Percentiles rank a stretch among this genome's conserved stretches.
Conservation (phyloP, 2,329 filamentous ascomycete species). For the Didymella lethalis region DNA sequence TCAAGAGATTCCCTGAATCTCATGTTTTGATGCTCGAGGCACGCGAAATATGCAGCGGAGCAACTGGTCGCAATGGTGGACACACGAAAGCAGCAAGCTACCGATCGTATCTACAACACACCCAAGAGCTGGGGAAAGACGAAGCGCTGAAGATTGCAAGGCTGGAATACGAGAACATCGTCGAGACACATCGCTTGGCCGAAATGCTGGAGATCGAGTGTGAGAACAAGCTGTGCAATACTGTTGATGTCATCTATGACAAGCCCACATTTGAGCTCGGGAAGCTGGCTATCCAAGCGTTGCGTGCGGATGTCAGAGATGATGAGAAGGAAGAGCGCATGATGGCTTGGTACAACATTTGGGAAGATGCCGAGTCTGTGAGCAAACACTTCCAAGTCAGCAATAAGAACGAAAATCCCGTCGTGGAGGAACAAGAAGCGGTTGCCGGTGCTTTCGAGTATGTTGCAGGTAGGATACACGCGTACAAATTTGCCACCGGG, state of each 20-base stretch:
- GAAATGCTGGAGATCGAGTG: constrained; percentile 53
- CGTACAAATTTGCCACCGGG: constrained; percentile 43
- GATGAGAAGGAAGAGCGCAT: constrained; percentile 34
- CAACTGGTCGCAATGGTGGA: constrained; percentile 56
- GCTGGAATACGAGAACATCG: constrained; percentile 57
- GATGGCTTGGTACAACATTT: constrained; percentile 43
- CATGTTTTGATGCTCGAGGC: constrained; percentile 53
- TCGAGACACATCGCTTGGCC: constrained; percentile 64
- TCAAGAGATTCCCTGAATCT: constrained; percentile 24
- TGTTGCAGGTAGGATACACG: constrained; percentile 42
- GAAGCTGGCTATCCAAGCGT: constrained; percentile 33
- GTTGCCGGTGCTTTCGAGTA: constrained; percentile 45
- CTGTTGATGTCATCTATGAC: constrained; percentile 67
- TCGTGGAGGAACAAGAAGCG: constrained; percentile 27
- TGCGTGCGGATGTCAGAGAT: constrained; percentile 32
- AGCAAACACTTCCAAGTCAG: constrained; percentile 31
- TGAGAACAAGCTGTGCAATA: constrained; percentile 61
- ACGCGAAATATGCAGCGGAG: constrained; percentile 49
- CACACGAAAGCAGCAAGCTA: constrained; percentile 61
- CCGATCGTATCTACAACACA: constrained; percentile 61
- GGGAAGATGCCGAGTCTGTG: constrained; percentile 23
- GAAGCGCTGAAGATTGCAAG: constrained; percentile 57
- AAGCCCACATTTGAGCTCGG: constrained; percentile 39
- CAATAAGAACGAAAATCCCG: constrained; percentile 30
- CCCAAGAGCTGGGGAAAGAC: constrained; percentile 54